phyloP scores from a whole-genome alignment of 441 rosid species.

The Hura crepitans region DNA sequence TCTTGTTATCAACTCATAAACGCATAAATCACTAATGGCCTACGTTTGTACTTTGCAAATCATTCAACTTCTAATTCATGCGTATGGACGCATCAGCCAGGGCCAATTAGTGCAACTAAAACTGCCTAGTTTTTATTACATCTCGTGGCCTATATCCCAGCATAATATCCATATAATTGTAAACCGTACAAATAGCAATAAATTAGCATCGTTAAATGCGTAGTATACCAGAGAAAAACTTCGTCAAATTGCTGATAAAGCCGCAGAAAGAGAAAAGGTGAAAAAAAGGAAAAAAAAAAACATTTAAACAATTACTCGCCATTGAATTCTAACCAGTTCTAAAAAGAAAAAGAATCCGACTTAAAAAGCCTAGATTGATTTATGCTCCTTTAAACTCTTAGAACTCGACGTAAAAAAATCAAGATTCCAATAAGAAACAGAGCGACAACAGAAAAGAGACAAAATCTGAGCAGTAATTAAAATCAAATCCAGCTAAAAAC shows the following conservation, averaged over 20 bases:
- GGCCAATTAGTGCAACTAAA: neutral
- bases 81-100: neutral
- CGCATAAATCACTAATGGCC: neutral
- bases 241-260: neutral
- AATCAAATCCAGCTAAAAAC: neutral
- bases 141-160: neutral
- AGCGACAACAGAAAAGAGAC: neutral
- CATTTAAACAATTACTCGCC: neutral
- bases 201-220: neutral
- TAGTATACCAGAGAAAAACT: neutral
- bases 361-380: neutral
- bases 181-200: neutral
- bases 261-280: neutral
- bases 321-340: neutral
- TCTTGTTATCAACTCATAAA: neutral
- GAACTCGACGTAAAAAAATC: neutral
- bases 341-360: neutral
- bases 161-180: neutral
- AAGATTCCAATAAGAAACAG: neutral
- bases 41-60: neutral
- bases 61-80: neutral
- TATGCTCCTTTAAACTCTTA: neutral
- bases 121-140: slow-evolving; percentile 3
- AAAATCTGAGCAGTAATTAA: neutral
- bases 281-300: neutral